These are phyloP conservation scores for Xylaria acuta DNA, from an alignment of 495 filamentous ascomycete species.

Conservation along the genomic window DNA sequence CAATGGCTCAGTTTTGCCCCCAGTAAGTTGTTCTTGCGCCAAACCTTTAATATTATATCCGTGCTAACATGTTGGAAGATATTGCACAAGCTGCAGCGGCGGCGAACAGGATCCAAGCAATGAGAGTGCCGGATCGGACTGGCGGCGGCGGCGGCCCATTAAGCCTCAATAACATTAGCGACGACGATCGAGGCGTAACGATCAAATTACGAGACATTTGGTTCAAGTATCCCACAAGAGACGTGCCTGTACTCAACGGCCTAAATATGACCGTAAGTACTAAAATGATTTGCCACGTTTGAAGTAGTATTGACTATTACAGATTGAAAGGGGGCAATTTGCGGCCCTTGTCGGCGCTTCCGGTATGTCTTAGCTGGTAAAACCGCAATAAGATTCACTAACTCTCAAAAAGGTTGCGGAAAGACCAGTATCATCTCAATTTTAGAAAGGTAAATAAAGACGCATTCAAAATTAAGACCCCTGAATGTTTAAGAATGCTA, in stretches of 20 bases:
- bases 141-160: conserved; percentile 38
- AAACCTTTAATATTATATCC: neutral
- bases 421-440: conserved; percentile 75
- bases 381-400: conserved; percentile 15
- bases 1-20: conserved; percentile 56
- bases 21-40: conserved; percentile 42
- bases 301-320: conserved; percentile 1
- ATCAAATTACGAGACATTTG: conserved; percentile 64
- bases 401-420: conserved; percentile 65
- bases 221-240: conserved; percentile 65
- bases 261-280: conserved; percentile 54
- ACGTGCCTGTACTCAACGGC: conserved; percentile 56
- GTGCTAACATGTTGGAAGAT: conserved; percentile 39
- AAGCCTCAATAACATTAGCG: conserved; percentile 39
- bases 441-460: conserved; percentile 56
- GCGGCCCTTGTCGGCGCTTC: conserved; percentile 68
- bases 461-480: neutral
- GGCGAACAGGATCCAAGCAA: conserved; percentile 60
- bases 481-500: conserved; percentile 4
- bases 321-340: conserved; percentile 69
- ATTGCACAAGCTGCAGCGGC: conserved; percentile 65
- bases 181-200: conserved; percentile 55
- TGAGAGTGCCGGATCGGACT: conserved; percentile 37
- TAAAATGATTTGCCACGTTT: neutral
- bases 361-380: conserved; percentile 35